Evolutionary conservation across 1,284 basidiomycete species (phyloP).

Genomic region (Neonothopanus nambi): DNA sequence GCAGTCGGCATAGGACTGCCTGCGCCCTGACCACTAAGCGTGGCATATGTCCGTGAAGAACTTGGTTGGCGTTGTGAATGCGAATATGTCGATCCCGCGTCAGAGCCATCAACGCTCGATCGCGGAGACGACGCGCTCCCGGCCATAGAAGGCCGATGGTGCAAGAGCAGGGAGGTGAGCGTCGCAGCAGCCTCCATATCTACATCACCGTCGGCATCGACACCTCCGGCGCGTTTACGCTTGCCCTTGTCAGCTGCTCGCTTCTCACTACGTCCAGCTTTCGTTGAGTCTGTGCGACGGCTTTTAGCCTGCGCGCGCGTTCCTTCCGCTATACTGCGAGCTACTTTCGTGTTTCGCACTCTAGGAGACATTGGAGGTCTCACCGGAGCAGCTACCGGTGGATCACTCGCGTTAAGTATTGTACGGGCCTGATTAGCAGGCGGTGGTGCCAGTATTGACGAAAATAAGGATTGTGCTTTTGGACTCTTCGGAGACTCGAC

Average conservation of each 20-base stretch:
- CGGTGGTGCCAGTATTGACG: slow-evolving; percentile 74
- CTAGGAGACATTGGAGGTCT: slow-evolving; percentile 43
- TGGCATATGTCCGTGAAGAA: slow-evolving; percentile 49
- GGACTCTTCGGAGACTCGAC: slow-evolving; percentile 17
- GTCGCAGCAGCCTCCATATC: slow-evolving; percentile 82
- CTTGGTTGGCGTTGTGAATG: slow-evolving; percentile 58
- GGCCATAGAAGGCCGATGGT: slow-evolving; percentile 59
- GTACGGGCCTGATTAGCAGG: slow-evolving; percentile 71
- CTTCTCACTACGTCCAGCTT: slow-evolving; percentile 28
- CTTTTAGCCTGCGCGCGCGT: slow-evolving; percentile 39
- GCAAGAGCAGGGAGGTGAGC: slow-evolving; percentile 66
- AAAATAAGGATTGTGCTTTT: slow-evolving; percentile 59
- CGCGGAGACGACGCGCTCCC: slow-evolving; percentile 62
- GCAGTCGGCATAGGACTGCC: slow-evolving; percentile 26
- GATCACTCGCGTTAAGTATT: slow-evolving; percentile 68
- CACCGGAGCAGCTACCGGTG: slow-evolving; percentile 59
- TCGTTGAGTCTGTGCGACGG: slow-evolving; percentile 28
- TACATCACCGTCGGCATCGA: slow-evolving; percentile 54
- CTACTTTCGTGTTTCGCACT: slow-evolving; percentile 33
- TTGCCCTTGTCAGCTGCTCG: slow-evolving; percentile 26
- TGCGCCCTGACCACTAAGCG: slow-evolving; percentile 18
- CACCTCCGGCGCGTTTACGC: slow-evolving; percentile 23
- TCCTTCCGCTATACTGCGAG: slow-evolving; percentile 45
- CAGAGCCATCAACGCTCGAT: slow-evolving; percentile 66
- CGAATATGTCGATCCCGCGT: slow-evolving; percentile 54